Evolutionary conservation across 2,329 filamentous ascomycete genomes (phyloP), one percentile per base, ranked within the genome.

Genomic region (Clarireedia homoeocarpa): DNA sequence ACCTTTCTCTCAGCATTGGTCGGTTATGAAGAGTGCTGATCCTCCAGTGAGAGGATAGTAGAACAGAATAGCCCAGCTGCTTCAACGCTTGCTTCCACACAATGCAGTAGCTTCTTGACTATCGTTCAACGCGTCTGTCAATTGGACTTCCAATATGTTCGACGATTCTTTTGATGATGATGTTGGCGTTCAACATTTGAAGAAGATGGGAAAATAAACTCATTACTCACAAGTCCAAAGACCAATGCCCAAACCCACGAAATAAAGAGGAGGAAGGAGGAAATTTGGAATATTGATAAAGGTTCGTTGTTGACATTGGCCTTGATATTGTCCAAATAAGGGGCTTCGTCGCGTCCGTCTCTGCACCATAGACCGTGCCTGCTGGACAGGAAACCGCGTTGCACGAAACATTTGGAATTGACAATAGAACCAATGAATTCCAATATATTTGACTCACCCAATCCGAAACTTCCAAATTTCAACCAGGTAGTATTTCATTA

Each of bases 201-300:
- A 44, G 3, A 26, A 44, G 6, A 17, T 14, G 9, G 27, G 4
- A 26, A 5, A 48, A 14, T 46, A 40, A 26, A 12, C 20, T 23
- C 15, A 14, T n/a, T 17, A 55, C 52, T 55, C 38, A 55, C 52
- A 83, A 2, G 72, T 73, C 77, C 79, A 91, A 14, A 91, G 73
- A 3, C 77, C 77, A 17, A 88, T 64, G 4, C 88, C 75, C 38
- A 91, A 74, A 1, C 85, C 83, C 14, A 75, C 69, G 65, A 90
- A 91, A 45, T 89, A 74, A 6, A 79, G 66, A 0, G 88, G 88
- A 6, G 87, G 66, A 17, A 66, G 10, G 7, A 68, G 53, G 30
- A 64, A 40, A 6, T 58, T 56, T 4, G 65, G 58, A 14, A 67
- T 51, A 14, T 56, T 54, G n/a, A 56, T 38, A 23, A 63, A 61